Evolutionary conservation across 2,329 filamentous ascomycete species (phyloP).

Genomic region (Orbilia oligospora): DNA sequence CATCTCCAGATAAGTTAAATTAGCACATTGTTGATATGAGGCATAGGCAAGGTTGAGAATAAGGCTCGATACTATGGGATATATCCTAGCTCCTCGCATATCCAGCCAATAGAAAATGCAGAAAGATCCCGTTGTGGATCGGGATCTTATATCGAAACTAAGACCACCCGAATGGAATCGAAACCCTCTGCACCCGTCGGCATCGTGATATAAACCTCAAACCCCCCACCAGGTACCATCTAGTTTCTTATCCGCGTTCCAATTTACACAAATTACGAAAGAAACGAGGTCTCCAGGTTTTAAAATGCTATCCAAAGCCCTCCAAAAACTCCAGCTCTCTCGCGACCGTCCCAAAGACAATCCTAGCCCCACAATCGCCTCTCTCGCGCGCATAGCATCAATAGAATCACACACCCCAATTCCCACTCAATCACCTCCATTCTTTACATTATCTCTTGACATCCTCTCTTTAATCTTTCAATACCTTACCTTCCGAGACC

Average conservation of each 20-base stretch:
- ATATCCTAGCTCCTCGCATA: no score
- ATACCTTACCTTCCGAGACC: conserved; percentile 48
- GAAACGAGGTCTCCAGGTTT: no score
- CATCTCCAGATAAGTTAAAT: not conserved
- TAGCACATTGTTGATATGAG: not conserved
- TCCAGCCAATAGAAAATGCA: no score
- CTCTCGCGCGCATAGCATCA: not conserved
- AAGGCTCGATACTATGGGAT: no score
- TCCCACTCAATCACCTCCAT: conserved; percentile 14
- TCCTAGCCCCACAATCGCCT: conserved; percentile 26
- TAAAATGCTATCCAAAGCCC: conserved; percentile 39
- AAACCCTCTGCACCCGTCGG: no score
- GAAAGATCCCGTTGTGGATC: no score
- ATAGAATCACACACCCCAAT: not conserved
- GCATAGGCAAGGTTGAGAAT: not conserved
- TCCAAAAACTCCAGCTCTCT: conserved; percentile 38
- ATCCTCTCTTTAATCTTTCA: conserved; percentile 42
- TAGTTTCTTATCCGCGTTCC: no score
- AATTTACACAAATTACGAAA: no score
- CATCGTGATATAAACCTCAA: no score
- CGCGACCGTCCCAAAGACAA: conserved; percentile 31
- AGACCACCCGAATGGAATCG: no score
- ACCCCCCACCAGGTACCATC: no score
- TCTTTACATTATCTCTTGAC: conserved; percentile 40
- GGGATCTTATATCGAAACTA: no score